Evolutionary conservation across 163 green algal genomes (phyloP), one percentile per base, ranked within the genome.

Genomic region (Chlorella variabilis): DNA sequence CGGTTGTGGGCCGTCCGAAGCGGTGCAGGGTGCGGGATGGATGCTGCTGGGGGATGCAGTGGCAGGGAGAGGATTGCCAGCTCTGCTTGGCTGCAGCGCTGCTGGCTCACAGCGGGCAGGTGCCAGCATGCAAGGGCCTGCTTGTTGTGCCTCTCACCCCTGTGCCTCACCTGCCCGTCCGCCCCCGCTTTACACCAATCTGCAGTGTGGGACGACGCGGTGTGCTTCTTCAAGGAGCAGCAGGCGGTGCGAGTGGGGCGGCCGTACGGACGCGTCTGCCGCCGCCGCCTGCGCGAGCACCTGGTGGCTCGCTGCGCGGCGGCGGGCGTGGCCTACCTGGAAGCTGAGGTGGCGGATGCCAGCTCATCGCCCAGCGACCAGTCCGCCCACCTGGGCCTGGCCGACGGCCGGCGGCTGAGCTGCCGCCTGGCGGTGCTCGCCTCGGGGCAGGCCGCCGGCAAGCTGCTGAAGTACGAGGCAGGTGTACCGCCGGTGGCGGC

Each of bases 401-500:
- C 41, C 15, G 69, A 78, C 48, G 67, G 79, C 54, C 65, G 51
- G 29, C 48, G 39, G 15, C 23, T 74, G 51, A 18, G 31, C 33
- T 75, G 70, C 70, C 90, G 94, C 83, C 69, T 98, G 45, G 91
- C 94, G 21, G 95, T 91, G 0, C 83, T 99, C 25, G 95, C 96
- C 1, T 92, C 94, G 0, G 96, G 96, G 21, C 94, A 92, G 13
- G 93, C 94, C 0, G 92, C 92, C 6, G 95, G 94, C 25, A 92
- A 93, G 79, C 95, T 99, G 69, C 87, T 99, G 45, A 63, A 88
- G 38, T 99, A 98, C 66, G 95, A 99, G 89, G 80, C 86, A 4
- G 91, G 78, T 36, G 95, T 89, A 20, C 94, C 93, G 8, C 83
- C 79, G 4, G 91, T 97, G 56, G 95, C 93, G 7, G 94, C 96